Percentiles rank a stretch among this genome's conserved stretches.
Evolutionary conservation across 805 yeast species (phyloP).

Genomic region (Alloascoidea africana): DNA sequence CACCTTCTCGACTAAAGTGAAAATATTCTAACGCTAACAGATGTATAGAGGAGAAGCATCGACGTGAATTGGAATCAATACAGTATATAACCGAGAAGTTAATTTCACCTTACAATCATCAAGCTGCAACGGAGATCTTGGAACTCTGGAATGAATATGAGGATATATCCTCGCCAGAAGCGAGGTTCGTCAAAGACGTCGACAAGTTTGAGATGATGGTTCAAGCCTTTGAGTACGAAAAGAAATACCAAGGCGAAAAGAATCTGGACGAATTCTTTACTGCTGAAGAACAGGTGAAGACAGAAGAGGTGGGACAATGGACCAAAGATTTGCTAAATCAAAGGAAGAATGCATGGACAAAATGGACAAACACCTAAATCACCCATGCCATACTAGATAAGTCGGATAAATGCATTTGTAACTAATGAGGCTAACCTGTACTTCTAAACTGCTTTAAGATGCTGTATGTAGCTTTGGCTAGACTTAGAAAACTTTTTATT

Average conservation of each 20-base stretch:
- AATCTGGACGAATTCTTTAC: conserved; percentile 57
- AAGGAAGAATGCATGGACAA: conserved; percentile 27
- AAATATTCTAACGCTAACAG: conserved; percentile 3
- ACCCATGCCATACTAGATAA: too few species aligned
- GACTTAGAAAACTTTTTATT: too few species aligned
- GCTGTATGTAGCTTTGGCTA: too few species aligned
- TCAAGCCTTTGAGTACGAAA: conserved; percentile 78
- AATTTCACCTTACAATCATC: conserved; percentile 46
- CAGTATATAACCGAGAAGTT: conserved; percentile 41
- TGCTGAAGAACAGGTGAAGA: conserved; percentile 47
- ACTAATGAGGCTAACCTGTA: too few species aligned
- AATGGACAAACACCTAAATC: too few species aligned
- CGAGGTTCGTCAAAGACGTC: conserved; percentile 82
- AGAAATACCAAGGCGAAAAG: conserved; percentile 35
- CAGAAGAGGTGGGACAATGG: conserved; percentile 55
- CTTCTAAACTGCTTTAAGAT: too few species aligned
- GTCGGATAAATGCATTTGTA: too few species aligned
- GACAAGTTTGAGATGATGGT: conserved; percentile 82
- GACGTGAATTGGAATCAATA: conserved; percentile 65
- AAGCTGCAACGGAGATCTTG: conserved; percentile 46
- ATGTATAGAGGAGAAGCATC: conserved; percentile 62
- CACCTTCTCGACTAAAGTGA: neutral
- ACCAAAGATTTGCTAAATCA: conserved; percentile 41
- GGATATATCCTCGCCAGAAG: conserved; percentile 65
- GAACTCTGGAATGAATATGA: conserved; percentile 85